phyloP scores from a whole-genome alignment of 805 yeast genomes.

The Pichia pseudocactophila region DNA sequence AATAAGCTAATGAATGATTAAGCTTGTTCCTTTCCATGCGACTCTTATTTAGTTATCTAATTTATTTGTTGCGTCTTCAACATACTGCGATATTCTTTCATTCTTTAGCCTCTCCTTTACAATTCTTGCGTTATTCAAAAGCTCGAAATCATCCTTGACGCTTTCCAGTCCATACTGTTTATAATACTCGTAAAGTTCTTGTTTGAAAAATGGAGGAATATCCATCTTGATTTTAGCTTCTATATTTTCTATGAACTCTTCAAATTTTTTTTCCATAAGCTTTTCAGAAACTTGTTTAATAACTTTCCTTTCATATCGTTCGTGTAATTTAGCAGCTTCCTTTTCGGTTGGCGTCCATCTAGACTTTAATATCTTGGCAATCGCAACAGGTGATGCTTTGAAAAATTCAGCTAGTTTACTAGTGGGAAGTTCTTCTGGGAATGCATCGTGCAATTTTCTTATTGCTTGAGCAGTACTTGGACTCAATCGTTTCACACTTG shows the following conservation, averaged over 20 bases:
- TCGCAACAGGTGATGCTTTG: conserved; percentile 70
- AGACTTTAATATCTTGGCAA: conserved; percentile 69
- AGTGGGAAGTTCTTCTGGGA: conserved; percentile 52
- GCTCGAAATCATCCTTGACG: conserved; percentile 18
- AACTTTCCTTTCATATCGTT: conserved; percentile 49
- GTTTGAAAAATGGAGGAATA: conserved; percentile 24
- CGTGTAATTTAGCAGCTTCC: conserved; percentile 37
- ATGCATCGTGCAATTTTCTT: conserved; percentile 41
- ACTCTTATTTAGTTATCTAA: not conserved
- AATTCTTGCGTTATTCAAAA: conserved; percentile 17
- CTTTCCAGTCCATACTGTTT: conserved; percentile 18
- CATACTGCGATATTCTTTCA: conserved; percentile 4
- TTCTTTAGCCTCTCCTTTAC: conserved; percentile 14
- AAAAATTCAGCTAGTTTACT: conserved; percentile 55
- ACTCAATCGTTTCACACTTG: conserved; percentile 57
- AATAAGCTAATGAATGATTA: not conserved
- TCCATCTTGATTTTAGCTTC: conserved; percentile 23
- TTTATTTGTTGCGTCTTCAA: not conserved
- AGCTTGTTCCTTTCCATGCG: no score
- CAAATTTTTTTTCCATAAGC: conserved; percentile 19
- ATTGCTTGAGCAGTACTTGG: conserved; percentile 63
- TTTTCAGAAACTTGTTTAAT: conserved; percentile 21
- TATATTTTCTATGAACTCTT: conserved; percentile 23
- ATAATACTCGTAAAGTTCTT: conserved; percentile 18
- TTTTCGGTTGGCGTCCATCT: conserved; percentile 61